These are phyloP conservation scores for Zangia roseola DNA, from an alignment of 768 basidiomycete species.

Conservation along the genomic window DNA sequence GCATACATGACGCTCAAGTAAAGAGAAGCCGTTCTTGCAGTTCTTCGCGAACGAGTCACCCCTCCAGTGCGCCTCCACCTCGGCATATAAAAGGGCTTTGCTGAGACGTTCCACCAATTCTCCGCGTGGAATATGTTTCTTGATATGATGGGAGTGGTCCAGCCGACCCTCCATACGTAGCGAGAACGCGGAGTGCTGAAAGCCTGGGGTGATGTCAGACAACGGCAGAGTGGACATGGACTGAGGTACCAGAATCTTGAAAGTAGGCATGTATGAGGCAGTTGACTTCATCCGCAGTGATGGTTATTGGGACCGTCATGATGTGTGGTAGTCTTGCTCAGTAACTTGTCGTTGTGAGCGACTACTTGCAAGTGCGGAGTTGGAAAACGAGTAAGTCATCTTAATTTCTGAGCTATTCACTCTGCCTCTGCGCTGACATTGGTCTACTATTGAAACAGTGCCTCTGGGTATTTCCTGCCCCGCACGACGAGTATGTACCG, in stretches of 20 bases:
- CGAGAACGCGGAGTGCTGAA: slow-evolving; percentile 80
- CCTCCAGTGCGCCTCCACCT: slow-evolving; percentile 84
- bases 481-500: too few relatives aligned
- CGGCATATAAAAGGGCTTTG: slow-evolving; percentile 77
- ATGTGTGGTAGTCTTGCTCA: not conserved
- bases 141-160: slow-evolving; percentile 63
- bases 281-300: slow-evolving; percentile 82
- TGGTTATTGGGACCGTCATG: slow-evolving; percentile 51
- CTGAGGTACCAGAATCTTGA: slow-evolving; percentile 67
- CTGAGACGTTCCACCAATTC: slow-evolving; percentile 78
- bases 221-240: not conserved
- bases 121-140: slow-evolving; percentile 76
- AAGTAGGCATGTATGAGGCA: slow-evolving; percentile 84
- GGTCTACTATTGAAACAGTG: too few relatives aligned
- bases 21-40: slow-evolving; percentile 70
- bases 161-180: slow-evolving; percentile 72
- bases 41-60: slow-evolving; percentile 56
- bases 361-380: slow-evolving; percentile 21
- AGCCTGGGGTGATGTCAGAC: slow-evolving; percentile 46
- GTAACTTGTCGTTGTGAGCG: not conserved
- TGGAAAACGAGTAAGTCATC: slow-evolving; percentile 6
- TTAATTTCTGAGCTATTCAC: too few relatives aligned
- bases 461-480: too few relatives aligned
- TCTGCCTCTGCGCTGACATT: too few relatives aligned
- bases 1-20: slow-evolving; percentile 76